Percentiles rank a stretch among this genome's conserved stretches.
Evolutionary conservation across 441 rosid genomes (phyloP).

Genomic region (Pelargonium myrrhifolium): DNA sequence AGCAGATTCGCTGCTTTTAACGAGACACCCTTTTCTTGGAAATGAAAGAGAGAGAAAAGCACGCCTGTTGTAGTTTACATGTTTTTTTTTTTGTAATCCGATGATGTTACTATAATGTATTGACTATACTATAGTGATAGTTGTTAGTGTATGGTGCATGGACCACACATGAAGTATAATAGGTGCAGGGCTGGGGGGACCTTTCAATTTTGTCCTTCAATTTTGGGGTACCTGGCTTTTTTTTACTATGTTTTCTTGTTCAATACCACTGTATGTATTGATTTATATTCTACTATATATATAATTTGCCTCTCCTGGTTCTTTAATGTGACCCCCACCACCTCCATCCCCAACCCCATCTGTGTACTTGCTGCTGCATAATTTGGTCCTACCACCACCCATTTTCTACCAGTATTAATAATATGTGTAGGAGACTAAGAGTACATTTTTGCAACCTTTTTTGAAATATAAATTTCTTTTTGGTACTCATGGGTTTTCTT

Average conservation of each 20-base stretch:
- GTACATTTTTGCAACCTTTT: neutral
- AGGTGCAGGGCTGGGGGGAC: neutral
- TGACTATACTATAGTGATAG: neutral
- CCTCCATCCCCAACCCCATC: neutral
- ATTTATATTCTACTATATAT: neutral
- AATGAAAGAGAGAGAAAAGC: constrained; percentile 46
- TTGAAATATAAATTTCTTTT: neutral
- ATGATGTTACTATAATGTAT: constrained; percentile 8
- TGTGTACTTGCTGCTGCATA: neutral
- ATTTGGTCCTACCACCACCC: neutral
- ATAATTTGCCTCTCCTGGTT: neutral
- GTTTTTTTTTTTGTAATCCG: neutral
- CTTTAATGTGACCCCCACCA: neutral
- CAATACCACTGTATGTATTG: neutral
- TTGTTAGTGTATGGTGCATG: constrained; percentile 9
- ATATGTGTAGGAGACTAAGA: neutral
- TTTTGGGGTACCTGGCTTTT: no score
- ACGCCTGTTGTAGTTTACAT: constrained; percentile 19
- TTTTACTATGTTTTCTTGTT: neutral
- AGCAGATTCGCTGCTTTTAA: constrained; percentile 45
- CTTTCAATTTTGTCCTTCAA: neutral
- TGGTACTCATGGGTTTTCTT: neutral
- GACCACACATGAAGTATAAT: constrained; percentile 11
- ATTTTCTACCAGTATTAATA: neutral
- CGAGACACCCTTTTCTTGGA: constrained; percentile 55